Percentiles rank a stretch among this genome's conserved stretches.
Evolutionary conservation across 1,284 basidiomycete genomes (phyloP).

Genomic region (Lignosus rhinocerotis): DNA sequence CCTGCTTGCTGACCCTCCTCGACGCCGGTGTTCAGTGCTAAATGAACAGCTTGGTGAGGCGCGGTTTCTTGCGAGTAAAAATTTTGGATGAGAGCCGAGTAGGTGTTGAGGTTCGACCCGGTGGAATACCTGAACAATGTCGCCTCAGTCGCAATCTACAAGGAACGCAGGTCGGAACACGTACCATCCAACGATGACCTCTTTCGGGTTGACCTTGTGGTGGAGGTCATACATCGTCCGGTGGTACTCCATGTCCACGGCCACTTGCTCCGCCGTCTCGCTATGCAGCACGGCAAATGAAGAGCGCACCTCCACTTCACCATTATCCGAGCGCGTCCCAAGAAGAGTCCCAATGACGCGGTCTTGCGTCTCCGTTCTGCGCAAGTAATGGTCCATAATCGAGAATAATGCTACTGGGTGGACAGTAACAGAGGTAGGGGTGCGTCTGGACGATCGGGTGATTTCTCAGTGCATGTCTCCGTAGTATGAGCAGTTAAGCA

Average conservation of each 20-base stretch:
- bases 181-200: constrained; percentile 89
- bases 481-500: not conserved
- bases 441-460: constrained; percentile 45
- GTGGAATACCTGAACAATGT: constrained; percentile 77
- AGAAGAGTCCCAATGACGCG: constrained; percentile 97
- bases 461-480: not conserved
- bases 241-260: constrained; percentile 96
- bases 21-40: constrained; percentile 88
- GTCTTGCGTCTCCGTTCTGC: constrained; percentile 79
- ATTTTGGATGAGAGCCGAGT: constrained; percentile 98
- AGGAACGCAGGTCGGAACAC: constrained; percentile 29
- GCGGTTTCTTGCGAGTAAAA: constrained; percentile 94
- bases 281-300: constrained; percentile 90
- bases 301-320: constrained; percentile 66
- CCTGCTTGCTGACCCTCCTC: constrained; percentile 74
- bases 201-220: constrained; percentile 81
- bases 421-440: constrained; percentile 76
- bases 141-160: constrained; percentile 7
- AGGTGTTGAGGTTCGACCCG: constrained; percentile 88
- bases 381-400: constrained; percentile 96
- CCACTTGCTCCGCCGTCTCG: constrained; percentile 90
- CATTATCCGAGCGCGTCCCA: constrained; percentile 74
- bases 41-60: constrained; percentile 88
- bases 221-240: constrained; percentile 91
- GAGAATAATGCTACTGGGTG: constrained; percentile 95